Percentiles rank a stretch among this genome's conserved stretches.
These are phyloP conservation scores for Puya raimondii DNA, from an alignment of 176 grass and related monocot species.

Conservation along the genomic window DNA sequence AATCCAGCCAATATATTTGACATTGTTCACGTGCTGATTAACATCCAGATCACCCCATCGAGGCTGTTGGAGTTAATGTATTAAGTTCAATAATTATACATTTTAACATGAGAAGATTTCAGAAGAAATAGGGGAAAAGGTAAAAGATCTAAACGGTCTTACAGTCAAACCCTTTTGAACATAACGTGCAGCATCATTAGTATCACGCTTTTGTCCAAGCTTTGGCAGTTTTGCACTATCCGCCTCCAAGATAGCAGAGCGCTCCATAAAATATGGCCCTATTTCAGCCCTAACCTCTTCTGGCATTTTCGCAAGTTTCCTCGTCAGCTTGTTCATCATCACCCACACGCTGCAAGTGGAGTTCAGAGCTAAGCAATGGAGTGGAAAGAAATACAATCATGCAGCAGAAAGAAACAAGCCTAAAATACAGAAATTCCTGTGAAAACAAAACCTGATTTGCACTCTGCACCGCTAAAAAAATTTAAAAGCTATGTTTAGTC, in stretches of 20 bases:
- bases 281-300: conserved; percentile 87
- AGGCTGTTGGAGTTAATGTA: conserved; percentile 33
- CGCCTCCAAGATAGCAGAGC: conserved; percentile 55
- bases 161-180: conserved; percentile 77
- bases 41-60: conserved; percentile 64
- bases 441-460: neutral
- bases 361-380: neutral
- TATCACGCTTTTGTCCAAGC: conserved; percentile 33
- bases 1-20: conserved; percentile 87
- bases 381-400: no score
- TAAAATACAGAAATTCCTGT: neutral
- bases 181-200: conserved; percentile 43
- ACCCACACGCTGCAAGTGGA: conserved; percentile 73
- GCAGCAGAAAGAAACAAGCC: conserved; percentile 9
- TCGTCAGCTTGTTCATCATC: conserved; percentile 93
- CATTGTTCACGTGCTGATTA: conserved; percentile 84
- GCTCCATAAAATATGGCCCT: conserved; percentile 65
- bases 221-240: conserved; percentile 75
- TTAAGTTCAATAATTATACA: neutral
- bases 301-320: conserved; percentile 82
- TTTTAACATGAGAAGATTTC: neutral
- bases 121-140: neutral
- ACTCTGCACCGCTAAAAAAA: neutral
- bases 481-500: no score
- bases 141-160: conserved; percentile 21